phyloP scores from a whole-genome alignment of 1,284 basidiomycete genomes.

The Flammula alnicola region DNA sequence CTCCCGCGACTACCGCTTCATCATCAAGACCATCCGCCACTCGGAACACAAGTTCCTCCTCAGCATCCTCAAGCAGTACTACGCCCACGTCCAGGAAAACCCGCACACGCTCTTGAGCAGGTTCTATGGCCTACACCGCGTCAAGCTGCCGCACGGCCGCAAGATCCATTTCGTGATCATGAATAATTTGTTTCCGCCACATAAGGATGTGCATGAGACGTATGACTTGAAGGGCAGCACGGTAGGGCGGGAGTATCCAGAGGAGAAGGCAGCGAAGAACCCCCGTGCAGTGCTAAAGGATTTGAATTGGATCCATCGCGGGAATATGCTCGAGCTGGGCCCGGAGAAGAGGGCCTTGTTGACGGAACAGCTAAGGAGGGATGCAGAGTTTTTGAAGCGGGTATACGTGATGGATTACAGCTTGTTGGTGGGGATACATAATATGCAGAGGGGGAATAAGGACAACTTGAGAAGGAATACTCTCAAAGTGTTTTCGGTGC shows the following conservation, averaged over 20 bases:
- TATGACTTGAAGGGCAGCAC: constrained; percentile 97
- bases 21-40: constrained; percentile 98
- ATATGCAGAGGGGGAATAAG: constrained; percentile 87
- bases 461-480: constrained; percentile 91
- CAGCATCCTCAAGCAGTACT: constrained; percentile 84
- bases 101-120: constrained; percentile 93
- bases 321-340: constrained; percentile 83
- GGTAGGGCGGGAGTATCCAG: constrained; percentile 87
- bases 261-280: constrained; percentile 82
- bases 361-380: constrained; percentile 87
- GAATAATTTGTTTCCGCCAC: constrained; percentile 99
- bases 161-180: constrained; percentile 99
- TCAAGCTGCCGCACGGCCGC: constrained; percentile 90
- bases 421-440: constrained; percentile 93
- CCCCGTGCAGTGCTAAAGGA: constrained; percentile 92
- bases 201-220: constrained; percentile 97
- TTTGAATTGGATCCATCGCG: constrained; percentile 92
- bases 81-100: constrained; percentile 87
- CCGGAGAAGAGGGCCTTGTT: constrained; percentile 93
- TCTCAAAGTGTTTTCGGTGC: constrained; percentile 89
- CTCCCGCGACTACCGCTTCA: constrained; percentile 97
- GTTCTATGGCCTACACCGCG: constrained; percentile 96
- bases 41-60: constrained; percentile 94
- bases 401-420: constrained; percentile 97
- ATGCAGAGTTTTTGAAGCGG: constrained; percentile 83